Base-by-base conservation (phyloP, 768 basidiomycete genomes). In the Tulasnella sp. region DNA sequence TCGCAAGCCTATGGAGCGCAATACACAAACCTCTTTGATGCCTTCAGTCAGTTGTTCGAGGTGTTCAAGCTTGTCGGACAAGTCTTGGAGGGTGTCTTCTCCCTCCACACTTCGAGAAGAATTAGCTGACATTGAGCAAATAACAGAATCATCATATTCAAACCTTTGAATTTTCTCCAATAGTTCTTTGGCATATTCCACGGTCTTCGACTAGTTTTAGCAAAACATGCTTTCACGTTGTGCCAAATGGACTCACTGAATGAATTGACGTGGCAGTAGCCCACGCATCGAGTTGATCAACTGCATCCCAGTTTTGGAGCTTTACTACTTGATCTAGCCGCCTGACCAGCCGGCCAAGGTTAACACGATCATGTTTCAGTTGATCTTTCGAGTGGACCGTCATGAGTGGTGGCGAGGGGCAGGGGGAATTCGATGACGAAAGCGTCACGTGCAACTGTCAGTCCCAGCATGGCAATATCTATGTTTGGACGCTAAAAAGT, bases 341-440 rank as follows among this genome's bases (percentile, higher is more conserved):
- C 37, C 72, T 69, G 4, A 85, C 63, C 5, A 86, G 70, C 43
- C 80, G 71, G 8, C 66, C 64, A 7, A 86, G 67, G 63, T 86
- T 86, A 10, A 86, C 74, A 57, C 75, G 72, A 66, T 86, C 79
- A 53, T 82, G 83, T 34, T 37, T 34, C 25, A 53, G 51, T 46
- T 53, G 49, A 20, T 51, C 49, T 12, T 28, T 39, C 16, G 49
- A 42, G 5, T 51, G 37, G n/a, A 29, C 41, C 27, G 37, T 34
- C 49, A 51, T 51, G 33, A 32, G 29, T 24, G 32, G n/a, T 47
- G 4, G 2, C 22, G 45, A 33, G 27, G 49, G n/a, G n/a, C n/a
- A n/a, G n/a, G n/a, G n/a, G n/a, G n/a, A n/a, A n/a, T n/a, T n/a
- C n/a, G n/a, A n/a, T n/a, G n/a, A n/a, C n/a, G n/a, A n/a, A n/a